Evolutionary conservation across 2,329 filamentous ascomycete species (phyloP).

Genomic region (Colletotrichum liriopes): DNA sequence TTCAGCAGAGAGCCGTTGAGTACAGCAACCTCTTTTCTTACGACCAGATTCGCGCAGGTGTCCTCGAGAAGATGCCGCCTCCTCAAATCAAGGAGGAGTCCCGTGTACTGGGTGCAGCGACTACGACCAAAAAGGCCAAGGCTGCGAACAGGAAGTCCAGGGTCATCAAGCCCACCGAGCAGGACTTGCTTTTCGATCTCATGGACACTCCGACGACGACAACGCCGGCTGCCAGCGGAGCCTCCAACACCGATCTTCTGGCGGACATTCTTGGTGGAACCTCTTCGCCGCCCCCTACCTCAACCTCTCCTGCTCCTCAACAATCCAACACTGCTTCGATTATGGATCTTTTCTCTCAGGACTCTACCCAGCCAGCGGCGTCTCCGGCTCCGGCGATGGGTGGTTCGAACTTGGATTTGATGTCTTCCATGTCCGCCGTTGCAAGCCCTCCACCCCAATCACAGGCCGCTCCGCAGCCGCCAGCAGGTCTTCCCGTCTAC

Average conservation of each 20-base stretch:
- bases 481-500: conserved; percentile 81
- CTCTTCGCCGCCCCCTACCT: conserved; percentile 61
- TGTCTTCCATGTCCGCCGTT: conserved; percentile 63
- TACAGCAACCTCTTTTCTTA: conserved; percentile 95
- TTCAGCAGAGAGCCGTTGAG: conserved; percentile 96
- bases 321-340: conserved; percentile 78
- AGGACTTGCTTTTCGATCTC: conserved; percentile 91
- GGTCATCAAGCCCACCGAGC: conserved; percentile 86
- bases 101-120: conserved; percentile 86
- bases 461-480: conserved; percentile 56
- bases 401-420: conserved; percentile 62
- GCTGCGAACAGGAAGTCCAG: conserved; percentile 82
- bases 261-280: conserved; percentile 91
- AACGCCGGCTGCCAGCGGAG: conserved; percentile 63
- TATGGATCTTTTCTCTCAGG: conserved; percentile 85
- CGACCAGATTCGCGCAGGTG: conserved; percentile 88
- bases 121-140: conserved; percentile 73
- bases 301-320: conserved; percentile 67
- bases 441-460: conserved; percentile 51
- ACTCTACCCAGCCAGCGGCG: conserved; percentile 44
- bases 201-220: conserved; percentile 81
- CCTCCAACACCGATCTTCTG: conserved; percentile 87
- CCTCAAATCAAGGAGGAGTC: conserved; percentile 98
- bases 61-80: conserved; percentile 97
- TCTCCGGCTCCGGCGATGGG: conserved; percentile 53